Percentiles rank a stretch among this genome's conserved stretches.
phyloP scores from a whole-genome alignment of 345 rosid species.

The Citrus mangshanensis region DNA sequence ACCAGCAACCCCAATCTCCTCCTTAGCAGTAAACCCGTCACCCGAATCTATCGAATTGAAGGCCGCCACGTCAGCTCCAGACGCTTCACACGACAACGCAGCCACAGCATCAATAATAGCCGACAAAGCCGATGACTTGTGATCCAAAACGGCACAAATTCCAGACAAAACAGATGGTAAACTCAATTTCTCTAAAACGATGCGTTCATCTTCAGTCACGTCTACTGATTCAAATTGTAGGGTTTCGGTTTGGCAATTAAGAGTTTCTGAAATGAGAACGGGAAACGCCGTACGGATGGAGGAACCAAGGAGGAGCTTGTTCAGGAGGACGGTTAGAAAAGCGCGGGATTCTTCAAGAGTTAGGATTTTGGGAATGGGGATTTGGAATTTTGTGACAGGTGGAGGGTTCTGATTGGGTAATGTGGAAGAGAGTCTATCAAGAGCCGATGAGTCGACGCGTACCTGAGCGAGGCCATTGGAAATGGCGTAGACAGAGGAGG shows the following conservation, averaged over 20 bases:
- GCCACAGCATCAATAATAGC: slow-evolving; percentile 55
- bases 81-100: slow-evolving; percentile 76
- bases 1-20: slow-evolving; percentile 57
- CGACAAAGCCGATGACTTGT: slow-evolving; percentile 43
- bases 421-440: slow-evolving; percentile 34
- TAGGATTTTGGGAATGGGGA: slow-evolving; percentile 21
- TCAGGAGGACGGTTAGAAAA: slow-evolving; percentile 46
- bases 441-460: slow-evolving; percentile 54
- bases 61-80: slow-evolving; percentile 40
- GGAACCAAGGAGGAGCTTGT: slow-evolving; percentile 47
- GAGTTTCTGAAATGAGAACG: slow-evolving; percentile 21
- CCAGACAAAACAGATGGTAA: slow-evolving; percentile 41
- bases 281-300: slow-evolving; percentile 43
- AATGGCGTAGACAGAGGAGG: slow-evolving; percentile 41
- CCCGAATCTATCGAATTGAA: slow-evolving; percentile 60
- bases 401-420: slow-evolving; percentile 22
- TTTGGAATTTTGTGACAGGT: not conserved
- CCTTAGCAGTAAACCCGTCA: slow-evolving; percentile 66
- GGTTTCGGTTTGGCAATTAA: slow-evolving; percentile 26
- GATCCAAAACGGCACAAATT: slow-evolving; percentile 54
- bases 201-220: slow-evolving; percentile 45
- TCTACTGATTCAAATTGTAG: slow-evolving; percentile 20
- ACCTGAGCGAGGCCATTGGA: slow-evolving; percentile 42
- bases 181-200: slow-evolving; percentile 35
- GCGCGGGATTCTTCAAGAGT: slow-evolving; percentile 48